phyloP scores from a whole-genome alignment of 1,284 basidiomycete genomes.

The Irpex lacteus region DNA sequence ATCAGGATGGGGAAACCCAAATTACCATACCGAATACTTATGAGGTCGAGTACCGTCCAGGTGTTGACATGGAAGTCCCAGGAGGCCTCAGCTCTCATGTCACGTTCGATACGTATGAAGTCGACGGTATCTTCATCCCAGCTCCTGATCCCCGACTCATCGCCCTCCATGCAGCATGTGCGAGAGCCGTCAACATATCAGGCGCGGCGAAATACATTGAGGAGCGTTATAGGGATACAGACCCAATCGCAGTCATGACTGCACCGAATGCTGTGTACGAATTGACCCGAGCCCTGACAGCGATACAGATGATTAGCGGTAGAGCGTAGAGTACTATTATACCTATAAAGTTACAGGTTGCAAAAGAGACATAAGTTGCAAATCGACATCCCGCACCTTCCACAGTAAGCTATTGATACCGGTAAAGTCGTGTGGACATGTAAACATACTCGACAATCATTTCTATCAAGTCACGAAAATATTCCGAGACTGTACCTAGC shows the following conservation, averaged over 20 bases:
- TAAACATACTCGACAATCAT: too few relatives aligned
- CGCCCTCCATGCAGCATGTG: slow-evolving; percentile 16
- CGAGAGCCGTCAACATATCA: slow-evolving; percentile 13
- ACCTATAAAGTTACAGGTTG: too few relatives aligned
- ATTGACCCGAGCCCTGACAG: slow-evolving; percentile 11
- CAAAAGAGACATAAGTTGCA: too few relatives aligned
- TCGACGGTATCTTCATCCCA: not conserved
- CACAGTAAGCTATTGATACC: too few relatives aligned
- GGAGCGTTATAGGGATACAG: slow-evolving; percentile 14
- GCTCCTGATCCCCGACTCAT: slow-evolving; percentile 3
- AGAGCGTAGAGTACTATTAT: too few relatives aligned
- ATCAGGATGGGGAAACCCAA: not conserved
- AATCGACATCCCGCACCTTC: too few relatives aligned
- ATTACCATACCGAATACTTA: not conserved
- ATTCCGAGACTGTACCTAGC: too few relatives aligned
- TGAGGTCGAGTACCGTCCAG: not conserved
- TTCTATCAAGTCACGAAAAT: too few relatives aligned
- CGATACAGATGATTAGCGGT: not conserved
- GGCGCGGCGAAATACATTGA: slow-evolving; percentile 12
- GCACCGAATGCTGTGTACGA: slow-evolving; percentile 13
- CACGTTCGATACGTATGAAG: not conserved
- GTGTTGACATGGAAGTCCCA: not conserved
- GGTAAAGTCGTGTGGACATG: too few relatives aligned
- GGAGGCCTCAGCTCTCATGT: not conserved
- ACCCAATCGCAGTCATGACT: slow-evolving; percentile 12